Base-by-base conservation (phyloP, 495 filamentous ascomycete species). In the Neurospora sp. region DNA sequence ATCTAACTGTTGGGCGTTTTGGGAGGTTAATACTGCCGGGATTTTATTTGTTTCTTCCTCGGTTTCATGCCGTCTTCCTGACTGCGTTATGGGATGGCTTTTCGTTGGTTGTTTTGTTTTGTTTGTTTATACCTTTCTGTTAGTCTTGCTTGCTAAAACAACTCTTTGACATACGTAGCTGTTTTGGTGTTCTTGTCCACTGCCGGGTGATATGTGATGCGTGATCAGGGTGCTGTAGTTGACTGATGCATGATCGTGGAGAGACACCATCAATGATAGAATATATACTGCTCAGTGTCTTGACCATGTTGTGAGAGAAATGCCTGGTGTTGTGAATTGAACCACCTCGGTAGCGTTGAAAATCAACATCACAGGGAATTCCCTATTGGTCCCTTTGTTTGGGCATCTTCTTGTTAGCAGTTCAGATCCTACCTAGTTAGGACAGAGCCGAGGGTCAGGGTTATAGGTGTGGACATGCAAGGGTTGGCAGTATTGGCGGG, bases 51-150 rank as follows among this genome's bases (percentile, higher is more conserved):
- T n/a, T 45, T 9, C 8, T 16, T 35, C 31, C 27, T 35, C 53
- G 27, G 53, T 61, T 37, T 65, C 14, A 9, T 65, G 14, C 27
- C 27, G 53, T 65, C 14, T 65, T 35, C 53, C 53, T 61, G 53
- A 61, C 22, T 61, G 1, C 12, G 22, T 16, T 35, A 61, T 9
- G 14, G 53, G 41, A 61, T 40, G 61, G 68, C n/a, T 65, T 42
- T 72, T 72, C 18, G 39, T 40, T 9, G 20, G 18, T 6, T 68
- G 38, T 69, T 69, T 61, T 71, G 16, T 70, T 16, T 41, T 12
- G 38, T 39, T 38, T 16, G 70, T 48, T 70, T 48, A 73, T 44
- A 61, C 31, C 39, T 38, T 71, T 71, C 22, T 73, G 31, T 71
- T 69, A 22, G 65, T 69, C 44, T 73, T 41, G 27, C 53, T 65